Evolutionary conservation across 1,139 yeast genomes (phyloP), one percentile per base, ranked within the genome.

Genomic region (Nakaseomyces delphensis): DNA sequence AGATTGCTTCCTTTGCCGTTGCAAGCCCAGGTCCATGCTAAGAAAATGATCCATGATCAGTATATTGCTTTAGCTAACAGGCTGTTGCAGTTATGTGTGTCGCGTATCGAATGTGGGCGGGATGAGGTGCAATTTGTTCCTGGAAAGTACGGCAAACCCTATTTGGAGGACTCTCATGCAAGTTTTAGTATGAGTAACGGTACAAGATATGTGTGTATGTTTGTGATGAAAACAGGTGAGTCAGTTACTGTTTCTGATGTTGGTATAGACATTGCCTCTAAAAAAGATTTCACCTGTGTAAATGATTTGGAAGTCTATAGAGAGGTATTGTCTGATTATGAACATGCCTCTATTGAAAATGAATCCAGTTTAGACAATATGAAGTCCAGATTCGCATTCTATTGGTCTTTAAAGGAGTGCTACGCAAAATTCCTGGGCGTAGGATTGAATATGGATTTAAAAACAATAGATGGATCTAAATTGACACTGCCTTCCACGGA

Each of bases 341-440:
- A 81, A 54, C 53, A 56, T 8, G 44, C 42, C 1, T 54, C 62
- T 15, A 48, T 79, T 16, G 19, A 43, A 24, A 23, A 8, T 27
- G 48, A 11, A 25, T 36, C 16, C 19, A 31, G n/a, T 32, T 16
- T 18, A 9, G 10, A 5, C n/a, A 36, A 11, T 2, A 53, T 55
- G 30, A 48, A 49, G 30, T 45, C 36, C 19, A 49, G 55, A 2
- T 77, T 72, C 55, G 74, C 79, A 25, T 76, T 74, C 41, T 66
- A 73, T 27, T 83, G 91, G 93, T 80, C 91, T 0, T 57, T 82
- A 43, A 83, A 83, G 54, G 93, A 83, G 55, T 74, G 83, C 27
- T 80, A 76, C 50, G 71, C 81, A 3, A 83, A 82, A 52, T 69
- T 69, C 20, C 50, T 72, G 4, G 91, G 91, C 0, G 61, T 69